Evolutionary conservation across 257 asterid species (phyloP).

Genomic region (Fraxinus quadrangulata): DNA sequence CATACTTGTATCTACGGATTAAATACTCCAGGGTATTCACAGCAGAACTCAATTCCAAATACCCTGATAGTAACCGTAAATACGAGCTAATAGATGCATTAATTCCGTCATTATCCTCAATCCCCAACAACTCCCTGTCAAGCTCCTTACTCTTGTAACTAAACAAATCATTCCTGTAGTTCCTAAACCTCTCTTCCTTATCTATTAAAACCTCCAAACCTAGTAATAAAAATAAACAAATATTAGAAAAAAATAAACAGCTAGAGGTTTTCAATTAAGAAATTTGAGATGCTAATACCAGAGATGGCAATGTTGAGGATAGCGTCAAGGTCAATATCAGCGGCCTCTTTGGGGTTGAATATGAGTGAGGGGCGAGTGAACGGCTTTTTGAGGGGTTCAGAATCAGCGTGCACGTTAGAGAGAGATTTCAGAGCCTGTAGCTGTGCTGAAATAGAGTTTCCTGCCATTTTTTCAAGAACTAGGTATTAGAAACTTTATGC

Average conservation of each 20-base stretch:
- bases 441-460: slow-evolving; percentile 67
- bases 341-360: slow-evolving; percentile 75
- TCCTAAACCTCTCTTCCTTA: slow-evolving; percentile 63
- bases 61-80: slow-evolving; percentile 68
- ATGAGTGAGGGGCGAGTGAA: slow-evolving; percentile 75
- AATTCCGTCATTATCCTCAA: slow-evolving; percentile 65
- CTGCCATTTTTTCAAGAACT: slow-evolving; percentile 19
- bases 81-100: slow-evolving; percentile 59
- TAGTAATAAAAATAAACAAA: slow-evolving; percentile 19
- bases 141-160: slow-evolving; percentile 67
- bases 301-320: slow-evolving; percentile 50
- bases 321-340: slow-evolving; percentile 71
- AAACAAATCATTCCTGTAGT: slow-evolving; percentile 69
- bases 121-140: slow-evolving; percentile 71
- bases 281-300: slow-evolving; percentile 40
- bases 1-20: slow-evolving; percentile 84
- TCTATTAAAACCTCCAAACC: slow-evolving; percentile 69
- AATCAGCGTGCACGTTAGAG: slow-evolving; percentile 45
- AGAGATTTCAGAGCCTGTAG: slow-evolving; percentile 56
- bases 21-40: slow-evolving; percentile 77
- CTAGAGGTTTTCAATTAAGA: neutral
- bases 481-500: no score
- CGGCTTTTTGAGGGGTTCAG: slow-evolving; percentile 67
- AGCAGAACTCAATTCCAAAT: slow-evolving; percentile 61
- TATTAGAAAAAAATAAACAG: neutral